Evolutionary conservation across 225 moss, liverwort and hornwort genomes (phyloP), one percentile per base, ranked within the genome.

Genomic region (Pseudisothecium myosuroides): DNA sequence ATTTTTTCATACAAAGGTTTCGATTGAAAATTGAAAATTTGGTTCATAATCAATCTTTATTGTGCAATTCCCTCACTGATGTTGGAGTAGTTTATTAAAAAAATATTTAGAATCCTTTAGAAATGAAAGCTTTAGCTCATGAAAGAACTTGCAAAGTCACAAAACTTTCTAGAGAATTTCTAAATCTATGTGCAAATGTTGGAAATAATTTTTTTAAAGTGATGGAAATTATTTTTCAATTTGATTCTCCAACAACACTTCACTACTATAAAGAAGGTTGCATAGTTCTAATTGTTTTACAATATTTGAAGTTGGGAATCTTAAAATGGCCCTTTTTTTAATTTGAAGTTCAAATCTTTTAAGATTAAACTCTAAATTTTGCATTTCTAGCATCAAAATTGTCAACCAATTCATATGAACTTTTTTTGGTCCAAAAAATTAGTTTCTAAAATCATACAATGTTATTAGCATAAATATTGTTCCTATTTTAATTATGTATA

Each of bases 1-100:
- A 45, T 28, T 28, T 28, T 45, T 43, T 27, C 17, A 28, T 73
- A 10, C 1, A 17, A 45, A 45, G 11, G 6, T 73, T 73, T 72
- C 4, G 2, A 45, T 45, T 45, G 28, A 73, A 17, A 26, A 5
- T 20, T 16, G 11, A 66, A 3, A 66, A 72, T 45, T 45, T 45
- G 45, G 45, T 45, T 45, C 45, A 45, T 41, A 43, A 43, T 8
- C 0, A 43, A 28, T 28, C 45, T 43, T 72, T 72, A 3, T 17
- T 0, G 3, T 17, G 1, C 43, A 73, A 28, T 6, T 73, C 10
- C 28, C 3, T 73, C 3, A 0, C 10, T 10, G 3, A 73, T 45
- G 4, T 10, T 45, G 2, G 2, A 28, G 17, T 10, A 17, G 3
- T 29, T 71, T 9, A 43, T 17, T 17, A 16, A 43, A 17, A 72